A percentile compares a stretch with the other conserved stretches of the same genome.
phyloP scores from a whole-genome alignment of 257 asterid genomes.

The Perilla frutescens region DNA sequence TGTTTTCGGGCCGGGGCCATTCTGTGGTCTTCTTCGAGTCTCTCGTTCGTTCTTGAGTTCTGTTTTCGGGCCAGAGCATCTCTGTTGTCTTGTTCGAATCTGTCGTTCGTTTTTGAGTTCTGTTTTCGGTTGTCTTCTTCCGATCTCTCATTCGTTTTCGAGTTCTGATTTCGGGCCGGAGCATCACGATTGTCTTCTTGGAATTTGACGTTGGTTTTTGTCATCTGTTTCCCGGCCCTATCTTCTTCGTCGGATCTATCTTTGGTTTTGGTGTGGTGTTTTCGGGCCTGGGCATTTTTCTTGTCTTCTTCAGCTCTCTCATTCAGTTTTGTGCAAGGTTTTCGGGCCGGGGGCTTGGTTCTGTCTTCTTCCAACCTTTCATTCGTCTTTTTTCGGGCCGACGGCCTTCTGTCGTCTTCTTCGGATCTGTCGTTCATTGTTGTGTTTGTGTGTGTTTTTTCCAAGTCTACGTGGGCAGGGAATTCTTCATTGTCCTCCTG shows the following conservation, averaged over 20 bases:
- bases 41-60: neutral
- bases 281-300: neutral
- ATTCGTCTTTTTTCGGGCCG: neutral
- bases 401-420: neutral
- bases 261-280: neutral
- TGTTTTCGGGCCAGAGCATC: neutral
- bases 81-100: neutral
- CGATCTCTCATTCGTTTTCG: neutral
- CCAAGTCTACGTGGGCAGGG: conserved; percentile 10
- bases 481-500: conserved; percentile 17
- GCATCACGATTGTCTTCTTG: neutral
- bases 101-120: neutral
- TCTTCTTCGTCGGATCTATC: conserved; percentile 13
- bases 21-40: neutral
- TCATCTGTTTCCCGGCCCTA: neutral
- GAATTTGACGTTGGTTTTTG: neutral
- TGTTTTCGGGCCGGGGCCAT: neutral
- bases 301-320: neutral
- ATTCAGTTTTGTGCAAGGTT: neutral
- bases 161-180: no score
- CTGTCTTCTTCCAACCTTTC: neutral
- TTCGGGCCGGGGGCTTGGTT: neutral
- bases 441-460: neutral
- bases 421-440: conserved; percentile 16
- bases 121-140: neutral